Evolutionary conservation across 768 basidiomycete genomes (phyloP).

Genomic region (Mycena metata): DNA sequence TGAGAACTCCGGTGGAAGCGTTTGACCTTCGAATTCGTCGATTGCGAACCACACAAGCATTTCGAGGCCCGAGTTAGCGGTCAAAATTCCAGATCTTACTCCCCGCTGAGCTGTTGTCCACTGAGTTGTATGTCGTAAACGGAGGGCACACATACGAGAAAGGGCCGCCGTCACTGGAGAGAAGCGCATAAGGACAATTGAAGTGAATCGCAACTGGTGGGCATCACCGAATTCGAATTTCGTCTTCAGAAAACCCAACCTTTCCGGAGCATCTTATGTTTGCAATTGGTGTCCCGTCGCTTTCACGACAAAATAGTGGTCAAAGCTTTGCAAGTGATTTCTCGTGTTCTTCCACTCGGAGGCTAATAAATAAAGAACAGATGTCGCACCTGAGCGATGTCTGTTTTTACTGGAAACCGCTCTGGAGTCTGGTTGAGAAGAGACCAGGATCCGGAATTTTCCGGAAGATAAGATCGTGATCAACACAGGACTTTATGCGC

Average conservation of each 20-base stretch:
- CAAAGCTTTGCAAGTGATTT: slow-evolving; percentile 32
- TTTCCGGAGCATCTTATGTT: slow-evolving; percentile 29
- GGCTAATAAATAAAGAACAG: neutral
- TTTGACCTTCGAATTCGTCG: slow-evolving; percentile 50
- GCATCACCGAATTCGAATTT: neutral
- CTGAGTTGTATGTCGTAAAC: slow-evolving; percentile 55
- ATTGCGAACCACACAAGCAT: slow-evolving; percentile 54
- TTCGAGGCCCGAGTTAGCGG: slow-evolving; percentile 50
- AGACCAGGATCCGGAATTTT: too few species aligned
- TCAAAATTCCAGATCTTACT: neutral
- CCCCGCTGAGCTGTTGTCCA: slow-evolving; percentile 25
- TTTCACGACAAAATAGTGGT: slow-evolving; percentile 34
- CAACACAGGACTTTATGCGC: too few species aligned
- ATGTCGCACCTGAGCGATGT: too few species aligned
- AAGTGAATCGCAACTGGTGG: slow-evolving; percentile 3
- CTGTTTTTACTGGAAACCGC: too few species aligned
- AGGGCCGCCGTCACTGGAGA: slow-evolving; percentile 49
- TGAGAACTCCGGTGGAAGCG: slow-evolving; percentile 52
- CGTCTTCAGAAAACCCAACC: slow-evolving; percentile 25
- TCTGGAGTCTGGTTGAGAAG: too few species aligned
- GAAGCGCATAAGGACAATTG: slow-evolving; percentile 36
- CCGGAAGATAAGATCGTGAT: too few species aligned
- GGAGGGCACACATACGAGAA: slow-evolving; percentile 48
- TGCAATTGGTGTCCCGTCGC: slow-evolving; percentile 32
- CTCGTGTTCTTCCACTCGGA: slow-evolving; percentile 22